Percentiles rank a stretch among this genome's conserved stretches.
Conservation (phyloP, 441 rosid species). For the Gossypium davidsonii region DNA sequence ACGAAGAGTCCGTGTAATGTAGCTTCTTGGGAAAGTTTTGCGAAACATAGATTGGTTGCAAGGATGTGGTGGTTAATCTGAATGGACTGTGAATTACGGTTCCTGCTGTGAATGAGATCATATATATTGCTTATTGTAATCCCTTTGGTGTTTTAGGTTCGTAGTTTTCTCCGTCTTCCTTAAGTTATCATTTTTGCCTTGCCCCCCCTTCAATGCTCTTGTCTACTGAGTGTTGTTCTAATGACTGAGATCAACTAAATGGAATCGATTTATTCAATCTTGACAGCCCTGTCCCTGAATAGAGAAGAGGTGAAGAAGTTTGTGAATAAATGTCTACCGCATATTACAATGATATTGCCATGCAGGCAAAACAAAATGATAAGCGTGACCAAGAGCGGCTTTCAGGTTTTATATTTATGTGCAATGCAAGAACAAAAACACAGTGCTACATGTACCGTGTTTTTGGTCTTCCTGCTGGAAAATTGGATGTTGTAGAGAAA, state of each 20-base stretch:
- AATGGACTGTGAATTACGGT: not conserved
- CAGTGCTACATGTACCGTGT: conserved; percentile 40
- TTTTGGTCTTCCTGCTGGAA: conserved; percentile 38
- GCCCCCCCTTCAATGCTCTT: not conserved
- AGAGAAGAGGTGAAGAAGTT: not conserved
- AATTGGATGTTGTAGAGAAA: conserved; percentile 22
- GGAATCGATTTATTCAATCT: not conserved
- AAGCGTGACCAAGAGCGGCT: conserved; percentile 15
- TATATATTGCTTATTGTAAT: not conserved
- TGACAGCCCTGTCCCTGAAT: not conserved
- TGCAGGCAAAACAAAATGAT: conserved; percentile 14
- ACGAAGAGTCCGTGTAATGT: not conserved
- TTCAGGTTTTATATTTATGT: conserved; percentile 47
- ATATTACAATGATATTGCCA: conserved; percentile 12
- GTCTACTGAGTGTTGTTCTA: not conserved
- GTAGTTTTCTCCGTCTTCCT: not conserved
- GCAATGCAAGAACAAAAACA: conserved; percentile 39
- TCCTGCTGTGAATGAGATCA: not conserved
- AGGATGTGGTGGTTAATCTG: not conserved
- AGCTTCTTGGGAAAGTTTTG: not conserved
- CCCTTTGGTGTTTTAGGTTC: not conserved
- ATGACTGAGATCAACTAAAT: not conserved
- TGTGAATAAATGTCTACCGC: not conserved
- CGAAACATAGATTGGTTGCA: not conserved
- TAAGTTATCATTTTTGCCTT: not conserved